phyloP scores from a whole-genome alignment of 345 rosid species.

The Dimocarpus longan region DNA sequence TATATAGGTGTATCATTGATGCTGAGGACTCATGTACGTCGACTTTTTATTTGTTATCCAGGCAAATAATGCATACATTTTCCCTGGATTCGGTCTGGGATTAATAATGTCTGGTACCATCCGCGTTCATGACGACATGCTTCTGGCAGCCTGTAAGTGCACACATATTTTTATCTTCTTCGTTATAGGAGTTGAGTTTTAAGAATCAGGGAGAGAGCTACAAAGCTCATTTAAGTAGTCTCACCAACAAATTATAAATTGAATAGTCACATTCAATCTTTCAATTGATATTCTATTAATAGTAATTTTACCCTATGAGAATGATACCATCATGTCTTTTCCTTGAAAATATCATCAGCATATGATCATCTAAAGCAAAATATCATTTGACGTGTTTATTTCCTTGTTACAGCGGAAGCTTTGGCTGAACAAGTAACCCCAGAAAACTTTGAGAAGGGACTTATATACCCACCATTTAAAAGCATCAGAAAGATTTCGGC shows the following conservation, averaged over 20 bases:
- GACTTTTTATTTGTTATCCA: constrained; percentile 29
- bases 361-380: neutral
- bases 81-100: constrained; percentile 96
- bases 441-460: constrained; percentile 84
- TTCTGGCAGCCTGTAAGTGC: constrained; percentile 80
- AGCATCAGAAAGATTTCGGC: constrained; percentile 95
- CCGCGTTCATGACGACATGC: constrained; percentile 96
- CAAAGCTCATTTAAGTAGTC: no score
- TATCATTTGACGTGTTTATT: neutral
- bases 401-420: constrained; percentile 70
- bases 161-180: neutral
- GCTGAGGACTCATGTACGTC: constrained; percentile 15
- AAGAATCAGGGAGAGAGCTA: no score
- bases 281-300: neutral
- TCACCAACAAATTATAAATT: no score
- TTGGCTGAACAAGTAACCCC: constrained; percentile 75
- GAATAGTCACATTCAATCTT: no score
- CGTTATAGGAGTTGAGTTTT: no score
- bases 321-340: neutral
- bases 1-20: neutral
- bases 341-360: neutral
- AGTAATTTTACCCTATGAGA: neutral
- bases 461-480: constrained; percentile 79
- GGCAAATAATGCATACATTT: constrained; percentile 97
- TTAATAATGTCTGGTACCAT: constrained; percentile 93